A percentile compares a stretch with the other conserved stretches of the same genome.
These are phyloP conservation scores for Bonia amplexicaulis DNA, from an alignment of 176 grass and related monocot genomes.

Conservation along the genomic window DNA sequence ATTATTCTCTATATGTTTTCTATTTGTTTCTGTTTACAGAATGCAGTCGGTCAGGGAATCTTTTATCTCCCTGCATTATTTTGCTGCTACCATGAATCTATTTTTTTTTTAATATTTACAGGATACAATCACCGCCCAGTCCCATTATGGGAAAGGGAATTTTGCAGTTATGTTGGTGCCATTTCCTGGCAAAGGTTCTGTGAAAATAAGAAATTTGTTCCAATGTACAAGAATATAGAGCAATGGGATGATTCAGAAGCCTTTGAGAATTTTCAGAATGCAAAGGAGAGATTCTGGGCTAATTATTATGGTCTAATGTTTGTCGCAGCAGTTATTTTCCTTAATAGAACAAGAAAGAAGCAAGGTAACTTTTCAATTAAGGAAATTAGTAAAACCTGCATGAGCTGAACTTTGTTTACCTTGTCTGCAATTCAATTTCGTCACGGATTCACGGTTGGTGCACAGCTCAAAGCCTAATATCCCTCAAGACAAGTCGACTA, in stretches of 20 bases:
- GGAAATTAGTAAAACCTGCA: background rate
- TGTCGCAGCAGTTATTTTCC: background rate
- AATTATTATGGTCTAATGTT: background rate
- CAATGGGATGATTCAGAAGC: no score
- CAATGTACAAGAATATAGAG: no score
- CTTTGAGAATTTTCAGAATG: no score
- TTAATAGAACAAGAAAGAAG: background rate
- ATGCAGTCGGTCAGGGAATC: background rate
- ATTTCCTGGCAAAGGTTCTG: no score
- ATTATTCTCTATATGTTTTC: background rate
- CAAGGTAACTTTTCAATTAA: background rate
- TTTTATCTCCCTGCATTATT: background rate
- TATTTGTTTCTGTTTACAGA: background rate
- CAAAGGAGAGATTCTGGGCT: no score
- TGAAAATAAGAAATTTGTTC: no score
- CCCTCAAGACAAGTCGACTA: background rate
- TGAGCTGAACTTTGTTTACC: background rate
- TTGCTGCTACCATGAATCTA: background rate
- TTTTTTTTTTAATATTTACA: conserved; percentile 1
- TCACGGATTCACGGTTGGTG: background rate
- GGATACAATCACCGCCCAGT: conserved; percentile 12
- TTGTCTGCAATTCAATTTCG: no score
- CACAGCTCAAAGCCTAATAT: background rate
- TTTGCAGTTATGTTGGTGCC: conserved; percentile 34
- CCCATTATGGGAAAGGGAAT: conserved; percentile 61